Evolutionary conservation across 352 stramenopile genomes (phyloP), one percentile per base, ranked within the genome.

Genomic region (Thraustochytrium striatum): DNA sequence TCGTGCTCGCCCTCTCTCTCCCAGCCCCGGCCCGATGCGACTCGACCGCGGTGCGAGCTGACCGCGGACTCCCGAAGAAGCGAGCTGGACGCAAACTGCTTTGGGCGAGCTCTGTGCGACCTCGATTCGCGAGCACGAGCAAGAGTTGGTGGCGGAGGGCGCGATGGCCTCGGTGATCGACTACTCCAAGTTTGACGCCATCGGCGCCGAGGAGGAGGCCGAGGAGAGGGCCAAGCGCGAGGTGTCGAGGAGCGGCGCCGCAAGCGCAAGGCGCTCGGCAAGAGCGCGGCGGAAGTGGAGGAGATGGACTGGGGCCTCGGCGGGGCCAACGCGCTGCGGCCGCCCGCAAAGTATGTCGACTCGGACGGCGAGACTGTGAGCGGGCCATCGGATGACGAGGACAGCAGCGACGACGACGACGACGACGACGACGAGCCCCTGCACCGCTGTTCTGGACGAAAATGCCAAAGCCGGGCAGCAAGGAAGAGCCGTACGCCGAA

Each of bases 141-240:
- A 35, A 21, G 11, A 65, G 25, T 2, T 21, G 9, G 13, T 2
- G 9, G 57, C 8, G 5, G 13, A 5, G 61, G 11, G 61, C 61
- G 61, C 9, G 7, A 75, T 75, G 65, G 36, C 65, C 28, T 11
- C 65, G 16, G 33, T 38, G 25, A 61, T 75, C 25, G 65, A 75
- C 50, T 75, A 75, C 52, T 70, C 41, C 33, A 75, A 75, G 65
- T 75, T 75, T 30, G 65, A 75, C 30, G 65, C 44, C 16, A 75
- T 75, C 52, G 65, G 52, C 16, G 32, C 30, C 44, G 43, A 41
- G 21, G 65, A 39, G 43, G 65, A 11, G 16, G 21, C 32, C 3
- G 65, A 72, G 5, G 65, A 75, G 65, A 38, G 35, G 13, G 59
- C 28, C 21, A 38, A 52, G 28, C 36, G 41, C 36, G 59, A 33